A percentile compares a stretch with the other conserved stretches of the same genome.
Evolutionary conservation across 2,329 filamentous ascomycete genomes (phyloP).

Genomic region (Nemania sp.): DNA sequence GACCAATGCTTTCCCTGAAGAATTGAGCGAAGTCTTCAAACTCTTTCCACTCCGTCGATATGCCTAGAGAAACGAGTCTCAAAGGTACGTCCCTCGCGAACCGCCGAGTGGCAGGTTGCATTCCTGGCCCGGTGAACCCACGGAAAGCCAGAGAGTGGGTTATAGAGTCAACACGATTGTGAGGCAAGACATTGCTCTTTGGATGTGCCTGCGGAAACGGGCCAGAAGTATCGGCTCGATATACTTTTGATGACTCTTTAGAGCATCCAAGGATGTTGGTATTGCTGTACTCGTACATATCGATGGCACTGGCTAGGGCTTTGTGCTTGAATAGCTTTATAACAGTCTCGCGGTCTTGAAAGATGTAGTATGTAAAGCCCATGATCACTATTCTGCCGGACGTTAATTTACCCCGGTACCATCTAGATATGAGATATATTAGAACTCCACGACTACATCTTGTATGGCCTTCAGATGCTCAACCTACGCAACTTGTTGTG

Average conservation of each 20-base stretch:
- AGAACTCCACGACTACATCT: not conserved
- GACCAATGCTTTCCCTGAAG: slow-evolving; percentile 22
- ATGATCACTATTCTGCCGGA: slow-evolving; percentile 22
- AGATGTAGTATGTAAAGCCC: slow-evolving; percentile 24
- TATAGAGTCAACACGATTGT: slow-evolving; percentile 28
- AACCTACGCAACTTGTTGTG: slow-evolving; percentile 23
- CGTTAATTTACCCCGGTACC: slow-evolving; percentile 24
- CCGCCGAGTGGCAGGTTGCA: slow-evolving; percentile 20
- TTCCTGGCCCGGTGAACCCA: slow-evolving; percentile 26
- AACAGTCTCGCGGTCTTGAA: slow-evolving; percentile 29
- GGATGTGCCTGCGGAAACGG: slow-evolving; percentile 25
- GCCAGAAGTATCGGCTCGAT: slow-evolving; percentile 28
- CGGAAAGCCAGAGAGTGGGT: slow-evolving; percentile 22
- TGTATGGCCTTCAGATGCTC: not conserved
- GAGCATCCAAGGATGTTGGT: slow-evolving; percentile 25
- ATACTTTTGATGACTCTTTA: slow-evolving; percentile 20
- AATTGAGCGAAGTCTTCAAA: slow-evolving; percentile 24
- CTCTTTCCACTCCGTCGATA: slow-evolving; percentile 25
- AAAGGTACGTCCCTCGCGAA: slow-evolving; percentile 19
- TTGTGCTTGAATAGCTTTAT: slow-evolving; percentile 21
- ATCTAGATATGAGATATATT: slow-evolving; percentile 13
- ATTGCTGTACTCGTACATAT: slow-evolving; percentile 25
- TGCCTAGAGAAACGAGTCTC: slow-evolving; percentile 10
- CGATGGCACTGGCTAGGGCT: slow-evolving; percentile 24
- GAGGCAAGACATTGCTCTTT: slow-evolving; percentile 20